Evolutionary conservation across 768 basidiomycete genomes (phyloP).

Genomic region (Amanita fuliginea): DNA sequence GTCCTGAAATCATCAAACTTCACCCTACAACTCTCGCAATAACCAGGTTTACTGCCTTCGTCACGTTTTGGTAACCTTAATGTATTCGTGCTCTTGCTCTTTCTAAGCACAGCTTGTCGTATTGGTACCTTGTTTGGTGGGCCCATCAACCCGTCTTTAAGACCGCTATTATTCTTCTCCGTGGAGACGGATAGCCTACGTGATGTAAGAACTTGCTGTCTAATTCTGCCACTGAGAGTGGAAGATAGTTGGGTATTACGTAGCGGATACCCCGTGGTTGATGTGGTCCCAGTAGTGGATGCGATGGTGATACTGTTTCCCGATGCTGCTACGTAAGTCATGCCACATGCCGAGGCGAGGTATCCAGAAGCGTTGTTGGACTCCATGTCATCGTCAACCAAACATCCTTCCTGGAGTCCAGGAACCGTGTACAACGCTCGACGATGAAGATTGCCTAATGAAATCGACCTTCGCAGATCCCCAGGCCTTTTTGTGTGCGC

Average conservation of each 20-base stretch:
- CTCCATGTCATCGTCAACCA: slow-evolving; percentile 35
- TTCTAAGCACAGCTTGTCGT: slow-evolving; percentile 43
- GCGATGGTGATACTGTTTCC: slow-evolving; percentile 93
- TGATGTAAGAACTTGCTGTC: slow-evolving; percentile 59
- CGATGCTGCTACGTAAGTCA: slow-evolving; percentile 78
- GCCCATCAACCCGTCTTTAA: slow-evolving; percentile 43
- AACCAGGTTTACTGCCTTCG: slow-evolving; percentile 86
- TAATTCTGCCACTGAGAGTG: slow-evolving; percentile 41
- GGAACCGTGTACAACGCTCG: slow-evolving; percentile 25
- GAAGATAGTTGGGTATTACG: slow-evolving; percentile 41
- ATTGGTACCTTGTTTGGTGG: slow-evolving; percentile 54
- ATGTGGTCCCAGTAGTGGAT: slow-evolving; percentile 82
- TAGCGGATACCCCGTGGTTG: slow-evolving; percentile 38
- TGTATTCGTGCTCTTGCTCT: slow-evolving; percentile 76
- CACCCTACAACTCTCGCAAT: slow-evolving; percentile 91
- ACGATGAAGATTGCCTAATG: slow-evolving; percentile 67
- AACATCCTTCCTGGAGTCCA: slow-evolving; percentile 13
- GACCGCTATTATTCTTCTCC: slow-evolving; percentile 13
- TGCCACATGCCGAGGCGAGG: slow-evolving; percentile 37
- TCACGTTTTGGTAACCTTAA: slow-evolving; percentile 67
- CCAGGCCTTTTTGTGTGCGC: slow-evolving; percentile 21
- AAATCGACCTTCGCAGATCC: slow-evolving; percentile 64
- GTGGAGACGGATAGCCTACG: slow-evolving; percentile 30
- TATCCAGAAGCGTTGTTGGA: slow-evolving; percentile 66
- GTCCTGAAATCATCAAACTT: slow-evolving; percentile 83